A percentile compares a stretch with the other conserved stretches of the same genome.
Conservation (phyloP, 352 stramenopile genomes). For the Globisporangium paddicum region DNA sequence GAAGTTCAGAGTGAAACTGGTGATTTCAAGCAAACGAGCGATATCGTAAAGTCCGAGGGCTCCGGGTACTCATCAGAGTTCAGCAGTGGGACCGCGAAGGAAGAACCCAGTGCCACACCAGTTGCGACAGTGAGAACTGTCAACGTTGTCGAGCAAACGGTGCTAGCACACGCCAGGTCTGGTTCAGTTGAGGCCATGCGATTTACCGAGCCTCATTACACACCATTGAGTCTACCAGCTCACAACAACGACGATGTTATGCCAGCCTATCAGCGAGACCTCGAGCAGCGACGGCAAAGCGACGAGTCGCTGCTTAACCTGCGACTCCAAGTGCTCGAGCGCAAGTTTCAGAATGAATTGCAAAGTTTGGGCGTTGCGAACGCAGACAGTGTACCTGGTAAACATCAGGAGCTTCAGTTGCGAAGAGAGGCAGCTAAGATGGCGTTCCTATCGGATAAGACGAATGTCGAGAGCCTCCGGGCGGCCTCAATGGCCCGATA, state of each 20-base stretch:
- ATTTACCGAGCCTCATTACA: neutral
- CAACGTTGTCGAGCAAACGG: neutral
- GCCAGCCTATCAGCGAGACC: constrained; percentile 30
- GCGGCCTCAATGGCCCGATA: constrained; percentile 50
- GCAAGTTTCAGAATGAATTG: constrained; percentile 30
- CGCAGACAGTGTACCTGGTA: neutral
- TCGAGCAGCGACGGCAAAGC: constrained; percentile 44
- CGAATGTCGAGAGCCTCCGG: constrained; percentile 47
- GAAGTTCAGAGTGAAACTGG: neutral
- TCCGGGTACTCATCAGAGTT: constrained; percentile 3
- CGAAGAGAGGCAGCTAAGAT: constrained; percentile 36
- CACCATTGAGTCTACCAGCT: neutral
- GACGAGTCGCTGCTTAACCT: constrained; percentile 47
- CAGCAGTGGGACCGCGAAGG: neutral
- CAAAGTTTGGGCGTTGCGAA: constrained; percentile 11
- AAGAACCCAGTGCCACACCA: neutral
- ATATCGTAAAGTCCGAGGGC: neutral
- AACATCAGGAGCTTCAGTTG: constrained; percentile 14
- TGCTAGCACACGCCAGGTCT: neutral
- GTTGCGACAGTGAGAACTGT: neutral
- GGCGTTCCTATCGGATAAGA: constrained; percentile 42
- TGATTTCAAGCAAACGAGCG: neutral
- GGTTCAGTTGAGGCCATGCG: neutral
- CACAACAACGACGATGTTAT: constrained; percentile 11
- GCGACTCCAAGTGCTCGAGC: constrained; percentile 35